Conservation (phyloP, 2,329 filamentous ascomycete genomes). For the Alternaria ethzedia region DNA sequence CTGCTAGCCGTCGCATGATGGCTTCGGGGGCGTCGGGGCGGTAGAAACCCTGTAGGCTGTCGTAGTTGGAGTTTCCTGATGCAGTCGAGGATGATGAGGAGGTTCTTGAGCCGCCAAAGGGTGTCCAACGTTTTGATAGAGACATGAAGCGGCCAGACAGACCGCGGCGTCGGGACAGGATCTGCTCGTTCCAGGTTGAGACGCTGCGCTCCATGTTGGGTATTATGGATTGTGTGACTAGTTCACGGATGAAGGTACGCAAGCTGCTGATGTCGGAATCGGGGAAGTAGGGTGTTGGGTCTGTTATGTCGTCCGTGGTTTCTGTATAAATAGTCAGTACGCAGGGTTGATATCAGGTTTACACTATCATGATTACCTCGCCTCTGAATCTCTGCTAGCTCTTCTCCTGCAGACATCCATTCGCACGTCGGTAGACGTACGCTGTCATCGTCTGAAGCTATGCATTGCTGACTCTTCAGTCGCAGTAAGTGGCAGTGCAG, state of each 20-base stretch:
- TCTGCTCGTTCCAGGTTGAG: slow-evolving; percentile 95
- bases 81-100: slow-evolving; percentile 60
- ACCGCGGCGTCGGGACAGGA: slow-evolving; percentile 86
- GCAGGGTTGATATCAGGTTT: neutral
- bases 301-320: slow-evolving; percentile 72
- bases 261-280: slow-evolving; percentile 91
- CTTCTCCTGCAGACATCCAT: slow-evolving; percentile 89
- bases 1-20: slow-evolving; percentile 88
- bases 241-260: slow-evolving; percentile 86
- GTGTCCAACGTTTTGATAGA: slow-evolving; percentile 86
- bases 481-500: slow-evolving; percentile 92
- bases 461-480: slow-evolving; percentile 82
- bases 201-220: slow-evolving; percentile 95
- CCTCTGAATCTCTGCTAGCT: slow-evolving; percentile 74
- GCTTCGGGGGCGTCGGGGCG: slow-evolving; percentile 84
- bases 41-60: slow-evolving; percentile 79
- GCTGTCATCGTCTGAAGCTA: slow-evolving; percentile 90
- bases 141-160: slow-evolving; percentile 94
- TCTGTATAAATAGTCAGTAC: slow-evolving; percentile 51
- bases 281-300: slow-evolving; percentile 80
- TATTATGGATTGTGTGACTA: slow-evolving; percentile 92
- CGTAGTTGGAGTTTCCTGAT: slow-evolving; percentile 73
- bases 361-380: slow-evolving; percentile 55
- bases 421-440: slow-evolving; percentile 80
- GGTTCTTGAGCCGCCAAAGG: slow-evolving; percentile 73